Conservation (phyloP, 306 rosid genomes). For the Malus sylvestris region DNA sequence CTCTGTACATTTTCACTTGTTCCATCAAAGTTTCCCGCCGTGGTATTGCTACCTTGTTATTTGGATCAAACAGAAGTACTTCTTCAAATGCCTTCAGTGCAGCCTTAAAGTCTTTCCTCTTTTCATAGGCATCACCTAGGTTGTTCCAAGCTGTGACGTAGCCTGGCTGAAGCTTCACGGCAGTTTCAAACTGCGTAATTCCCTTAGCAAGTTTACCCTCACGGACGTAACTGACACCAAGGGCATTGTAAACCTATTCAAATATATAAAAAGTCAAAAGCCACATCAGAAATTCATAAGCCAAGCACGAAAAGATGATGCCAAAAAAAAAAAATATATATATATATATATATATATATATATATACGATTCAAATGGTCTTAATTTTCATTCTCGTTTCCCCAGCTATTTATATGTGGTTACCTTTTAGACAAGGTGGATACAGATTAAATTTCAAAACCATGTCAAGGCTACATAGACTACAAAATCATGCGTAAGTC, state of each 20-base stretch:
- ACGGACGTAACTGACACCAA: slow-evolving; percentile 76
- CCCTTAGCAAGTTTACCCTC: slow-evolving; percentile 87
- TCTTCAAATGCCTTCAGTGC: slow-evolving; percentile 93
- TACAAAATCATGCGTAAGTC: neutral
- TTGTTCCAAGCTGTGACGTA: slow-evolving; percentile 98
- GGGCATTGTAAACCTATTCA: slow-evolving; percentile 82
- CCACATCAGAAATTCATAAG: neutral
- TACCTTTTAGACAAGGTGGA: neutral
- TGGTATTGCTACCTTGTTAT: slow-evolving; percentile 83
- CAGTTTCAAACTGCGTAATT: slow-evolving; percentile 74
- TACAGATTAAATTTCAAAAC: neutral
- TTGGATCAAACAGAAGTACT: slow-evolving; percentile 86
- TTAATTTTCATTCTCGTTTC: neutral
- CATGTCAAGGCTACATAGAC: neutral
- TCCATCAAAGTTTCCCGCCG: slow-evolving; percentile 69
- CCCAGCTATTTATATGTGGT: neutral
- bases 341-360: too few species aligned
- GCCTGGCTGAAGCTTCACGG: slow-evolving; percentile 91
- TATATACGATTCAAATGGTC: neutral
- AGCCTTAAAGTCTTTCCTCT: slow-evolving; percentile 59
- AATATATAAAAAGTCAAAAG: neutral
- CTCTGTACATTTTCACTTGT: slow-evolving; percentile 53
- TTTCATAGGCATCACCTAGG: slow-evolving; percentile 93
- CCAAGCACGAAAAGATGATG: neutral
- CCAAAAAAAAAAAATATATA: neutral